Evolutionary conservation across 768 basidiomycete genomes (phyloP), one percentile per base, ranked within the genome.

Genomic region (Boletus fagicola): DNA sequence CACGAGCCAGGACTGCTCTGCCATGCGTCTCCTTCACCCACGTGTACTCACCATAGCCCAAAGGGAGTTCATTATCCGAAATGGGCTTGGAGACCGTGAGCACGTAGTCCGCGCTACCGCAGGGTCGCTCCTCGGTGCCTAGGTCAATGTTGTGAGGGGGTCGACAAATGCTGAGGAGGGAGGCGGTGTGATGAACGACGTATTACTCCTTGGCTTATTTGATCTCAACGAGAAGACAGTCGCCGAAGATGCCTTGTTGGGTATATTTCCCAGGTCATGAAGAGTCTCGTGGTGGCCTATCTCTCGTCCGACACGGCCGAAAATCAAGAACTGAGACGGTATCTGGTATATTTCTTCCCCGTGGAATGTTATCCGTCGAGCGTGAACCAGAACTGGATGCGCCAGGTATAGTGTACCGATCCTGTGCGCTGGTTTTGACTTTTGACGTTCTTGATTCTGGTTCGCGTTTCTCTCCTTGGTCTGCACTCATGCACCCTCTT

Each of bases 51-150:
- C 80, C 2, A 84, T 90, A 26, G 74, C 80, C 0, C 90, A 94
- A 63, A 78, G 94, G 12, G 90, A 93, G 65, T 75, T 82, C 22
- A 82, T 96, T 48, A 83, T 96, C 2, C 81, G 82, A 20, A 85
- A 89, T 65, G 96, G 96, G 2, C 77, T 98, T 4, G 87, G 90
- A 0, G 96, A 98, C 72, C 83, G 95, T 24, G 93, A 97, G 57
- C 75, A 79, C 0, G 69, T 74, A 1, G 92, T 98, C 3, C 79
- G 86, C 33, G 74, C 79, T 16, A 91, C 91, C 1, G 87, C 94
- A 0, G 85, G 80, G 2, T 80, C 80, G 2, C 80, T 98, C 47
- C 72, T 98, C 16, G 83, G 79, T 0, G 77, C 75, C 8, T 98
- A 95, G 96, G 78, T 92, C 8, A 85, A 91, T 43, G 74, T 78